These are phyloP conservation scores for Macrolepiota dolichaula DNA, from an alignment of 768 basidiomycete genomes.

Conservation along the genomic window DNA sequence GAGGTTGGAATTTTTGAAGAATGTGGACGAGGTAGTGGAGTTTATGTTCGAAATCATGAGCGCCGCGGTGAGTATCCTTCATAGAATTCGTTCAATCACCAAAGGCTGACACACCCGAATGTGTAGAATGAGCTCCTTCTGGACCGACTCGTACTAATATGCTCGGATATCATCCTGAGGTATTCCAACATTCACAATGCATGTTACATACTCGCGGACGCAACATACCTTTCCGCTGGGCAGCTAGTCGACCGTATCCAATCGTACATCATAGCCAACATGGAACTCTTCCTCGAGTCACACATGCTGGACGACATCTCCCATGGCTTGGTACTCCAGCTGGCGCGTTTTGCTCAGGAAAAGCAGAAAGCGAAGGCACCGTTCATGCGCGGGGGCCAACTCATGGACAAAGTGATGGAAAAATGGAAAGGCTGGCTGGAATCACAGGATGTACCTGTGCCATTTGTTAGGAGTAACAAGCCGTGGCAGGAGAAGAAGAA, in stretches of 20 bases:
- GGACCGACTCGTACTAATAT: slow-evolving; percentile 80
- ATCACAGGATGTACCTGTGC: slow-evolving; percentile 61
- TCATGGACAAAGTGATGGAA: slow-evolving; percentile 53
- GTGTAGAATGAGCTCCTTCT: slow-evolving; percentile 81
- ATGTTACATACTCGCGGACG: slow-evolving; percentile 77
- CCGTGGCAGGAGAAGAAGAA: slow-evolving; percentile 14
- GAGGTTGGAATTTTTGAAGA: slow-evolving; percentile 52
- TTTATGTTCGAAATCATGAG: slow-evolving; percentile 87
- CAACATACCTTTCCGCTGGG: slow-evolving; percentile 69
- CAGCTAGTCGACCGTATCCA: slow-evolving; percentile 70
- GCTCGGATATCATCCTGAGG: slow-evolving; percentile 70
- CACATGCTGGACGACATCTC: slow-evolving; percentile 78
- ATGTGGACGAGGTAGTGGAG: slow-evolving; percentile 74
- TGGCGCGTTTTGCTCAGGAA: slow-evolving; percentile 52
- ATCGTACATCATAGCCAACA: slow-evolving; percentile 75
- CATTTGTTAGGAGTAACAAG: slow-evolving; percentile 35
- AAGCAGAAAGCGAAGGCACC: slow-evolving; percentile 69
- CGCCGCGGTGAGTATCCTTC: slow-evolving; percentile 58
- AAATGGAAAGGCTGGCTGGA: slow-evolving; percentile 71
- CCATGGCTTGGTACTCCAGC: slow-evolving; percentile 57
- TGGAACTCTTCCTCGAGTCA: slow-evolving; percentile 84
- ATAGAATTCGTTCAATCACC: neutral
- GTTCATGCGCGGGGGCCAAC: slow-evolving; percentile 51
- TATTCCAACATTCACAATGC: slow-evolving; percentile 73
- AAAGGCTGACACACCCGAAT: neutral